Conservation (phyloP, 2,329 filamentous ascomycete species). For the Hymenotorrendiella dingleyae region DNA sequence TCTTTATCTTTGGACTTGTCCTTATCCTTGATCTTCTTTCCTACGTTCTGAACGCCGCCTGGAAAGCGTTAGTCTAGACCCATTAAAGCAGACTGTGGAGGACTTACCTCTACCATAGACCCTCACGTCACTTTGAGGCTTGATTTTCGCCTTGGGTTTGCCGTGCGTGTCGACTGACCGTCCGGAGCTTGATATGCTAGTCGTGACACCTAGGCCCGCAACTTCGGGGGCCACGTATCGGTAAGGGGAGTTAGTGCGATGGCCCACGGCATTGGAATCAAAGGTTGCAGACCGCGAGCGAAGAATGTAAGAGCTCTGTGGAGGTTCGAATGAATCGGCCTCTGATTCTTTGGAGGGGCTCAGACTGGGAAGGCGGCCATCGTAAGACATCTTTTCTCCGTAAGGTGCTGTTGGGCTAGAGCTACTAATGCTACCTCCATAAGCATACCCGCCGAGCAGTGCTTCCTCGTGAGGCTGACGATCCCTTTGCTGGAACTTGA, state of each 20-base stretch:
- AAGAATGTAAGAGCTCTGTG: background rate
- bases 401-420: background rate
- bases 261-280: background rate
- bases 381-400: background rate
- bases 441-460: conserved; percentile 6
- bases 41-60: conserved; percentile 46
- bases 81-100: background rate
- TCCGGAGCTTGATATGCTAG: conserved; percentile 7
- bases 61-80: conserved; percentile 7
- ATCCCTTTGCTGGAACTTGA: conserved; percentile 30
- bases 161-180: conserved; percentile 30
- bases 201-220: background rate
- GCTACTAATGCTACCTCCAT: background rate
- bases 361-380: no score
- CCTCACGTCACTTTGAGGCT: conserved; percentile 42
- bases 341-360: no score
- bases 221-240: conserved; percentile 3
- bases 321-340: background rate
- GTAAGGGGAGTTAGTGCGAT: conserved; percentile 6
- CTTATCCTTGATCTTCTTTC: conserved; percentile 25
- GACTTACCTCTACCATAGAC: conserved; percentile 49
- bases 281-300: background rate
- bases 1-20: conserved; percentile 14
- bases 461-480: conserved; percentile 1
- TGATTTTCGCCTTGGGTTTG: conserved; percentile 41